Evolutionary conservation across 164 flowering plant species (phyloP), one percentile per base, ranked within the genome.

Genomic region (Vitis rotundifolia): DNA sequence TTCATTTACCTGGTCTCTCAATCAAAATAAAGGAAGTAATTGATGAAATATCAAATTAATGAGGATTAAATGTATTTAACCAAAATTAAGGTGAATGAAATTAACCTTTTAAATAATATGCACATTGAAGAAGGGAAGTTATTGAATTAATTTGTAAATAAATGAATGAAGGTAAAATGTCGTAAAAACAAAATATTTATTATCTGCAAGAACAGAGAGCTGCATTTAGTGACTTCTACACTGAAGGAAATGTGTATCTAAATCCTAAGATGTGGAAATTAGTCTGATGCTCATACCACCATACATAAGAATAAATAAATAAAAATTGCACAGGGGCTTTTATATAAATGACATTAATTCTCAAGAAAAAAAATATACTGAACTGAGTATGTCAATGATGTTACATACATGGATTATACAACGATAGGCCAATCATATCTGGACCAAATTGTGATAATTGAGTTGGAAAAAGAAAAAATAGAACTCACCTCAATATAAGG

Each of bases 401-500:
- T 55, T 28, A 70, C 31, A 11, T 65, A 50, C 66, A 73, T 18
- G 15, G 26, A 63, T 53, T 66, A 53, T 66, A 73, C 68, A 73
- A 71, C 14, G 57, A 67, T 19, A 69, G 22, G 28, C 49, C 53
- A 44, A 12, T 15, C 49, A 8, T 14, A 66, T 49, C 28, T 19
- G n/a, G 61, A 48, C 9, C 16, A n/a, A 28, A 44, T 14, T 57
- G 44, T 15, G 49, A 49, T 49, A 16, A 13, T 53, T 53, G n/a
- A 9, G 12, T 44, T 7, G 51, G 67, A 13, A 37, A 64, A 11
- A 44, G 13, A 56, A n/a, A 37, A 63, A 15, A 2, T 58, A 31
- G 4, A 54, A 69, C 68, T 73, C 68, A 69, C 80, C 65, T 67
- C n/a, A 63, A 54, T 12, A 61, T 48, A 22, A 50, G 53, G 58